phyloP scores from a whole-genome alignment of 176 grass and related monocot species.

The Musa itinerans region DNA sequence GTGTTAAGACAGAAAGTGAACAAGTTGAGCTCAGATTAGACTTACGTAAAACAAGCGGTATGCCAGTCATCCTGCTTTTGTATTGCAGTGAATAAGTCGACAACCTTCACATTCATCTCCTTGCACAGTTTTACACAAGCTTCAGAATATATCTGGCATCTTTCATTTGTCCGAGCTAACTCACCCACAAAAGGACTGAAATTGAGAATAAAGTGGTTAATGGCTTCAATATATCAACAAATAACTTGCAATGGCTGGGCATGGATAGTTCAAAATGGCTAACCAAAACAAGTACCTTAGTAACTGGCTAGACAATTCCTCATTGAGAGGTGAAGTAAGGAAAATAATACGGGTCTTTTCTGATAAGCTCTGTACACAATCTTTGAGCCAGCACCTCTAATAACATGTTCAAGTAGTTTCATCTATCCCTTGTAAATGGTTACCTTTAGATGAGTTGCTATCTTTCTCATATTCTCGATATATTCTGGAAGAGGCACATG shows the following conservation, averaged over 20 bases:
- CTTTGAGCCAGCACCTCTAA: not conserved
- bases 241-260: not conserved
- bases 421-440: not conserved
- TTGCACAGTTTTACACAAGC: conserved; percentile 32
- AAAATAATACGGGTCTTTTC: conserved; percentile 26
- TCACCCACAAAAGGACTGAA: not conserved
- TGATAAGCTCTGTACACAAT: conserved; percentile 22
- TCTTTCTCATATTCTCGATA: conserved; percentile 27
- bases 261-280: not conserved
- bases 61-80: conserved; percentile 23
- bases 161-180: conserved; percentile 17
- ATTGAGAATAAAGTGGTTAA: conserved; percentile 1
- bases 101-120: conserved; percentile 22
- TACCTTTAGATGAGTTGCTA: conserved; percentile 11
- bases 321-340: conserved; percentile 23
- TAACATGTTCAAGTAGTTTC: not conserved
- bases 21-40: not conserved
- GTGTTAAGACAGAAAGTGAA: not conserved
- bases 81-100: conserved; percentile 28
- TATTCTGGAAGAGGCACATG: conserved; percentile 30
- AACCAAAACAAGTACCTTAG: not conserved
- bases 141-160: conserved; percentile 20
- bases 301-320: not conserved
- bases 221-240: not conserved
- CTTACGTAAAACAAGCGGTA: conserved; percentile 26